These are phyloP conservation scores for Spongospora subterranea DNA, from an alignment of 208 protist species.

Conservation along the genomic window DNA sequence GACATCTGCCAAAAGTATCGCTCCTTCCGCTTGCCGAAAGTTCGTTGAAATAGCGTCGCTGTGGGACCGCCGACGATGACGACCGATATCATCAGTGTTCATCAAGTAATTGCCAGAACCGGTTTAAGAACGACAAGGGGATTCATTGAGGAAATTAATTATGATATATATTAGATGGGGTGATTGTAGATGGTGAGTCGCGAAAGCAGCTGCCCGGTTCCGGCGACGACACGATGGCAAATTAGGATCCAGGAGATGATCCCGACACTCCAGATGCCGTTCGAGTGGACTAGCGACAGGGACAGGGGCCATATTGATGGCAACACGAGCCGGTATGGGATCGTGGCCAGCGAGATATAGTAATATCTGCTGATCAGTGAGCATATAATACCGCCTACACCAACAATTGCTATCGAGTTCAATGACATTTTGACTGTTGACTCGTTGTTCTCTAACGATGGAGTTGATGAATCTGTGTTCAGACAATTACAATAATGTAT, in stretches of 20 bases:
- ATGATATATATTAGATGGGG: not conserved
- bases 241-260: slow-evolving; percentile 15
- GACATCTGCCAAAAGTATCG: no score
- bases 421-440: no score
- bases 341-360: not conserved
- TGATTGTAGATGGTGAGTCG: not conserved
- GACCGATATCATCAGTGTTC: no score
- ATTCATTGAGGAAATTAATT: not conserved
- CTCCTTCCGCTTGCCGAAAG: no score
- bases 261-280: not conserved
- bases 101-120: not conserved
- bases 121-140: not conserved
- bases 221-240: slow-evolving; percentile 13
- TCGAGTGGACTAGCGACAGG: not conserved
- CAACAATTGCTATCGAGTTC: no score
- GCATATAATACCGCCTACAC: not conserved
- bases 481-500: no score
- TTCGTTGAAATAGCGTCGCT: no score
- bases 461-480: no score
- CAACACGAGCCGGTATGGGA: not conserved
- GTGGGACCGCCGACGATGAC: no score
- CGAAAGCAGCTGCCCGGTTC: no score
- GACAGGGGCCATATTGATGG: not conserved
- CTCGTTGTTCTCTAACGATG: no score
- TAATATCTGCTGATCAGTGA: not conserved